phyloP scores from a whole-genome alignment of 1,284 basidiomycete genomes.

The Puccinia sorghi region DNA sequence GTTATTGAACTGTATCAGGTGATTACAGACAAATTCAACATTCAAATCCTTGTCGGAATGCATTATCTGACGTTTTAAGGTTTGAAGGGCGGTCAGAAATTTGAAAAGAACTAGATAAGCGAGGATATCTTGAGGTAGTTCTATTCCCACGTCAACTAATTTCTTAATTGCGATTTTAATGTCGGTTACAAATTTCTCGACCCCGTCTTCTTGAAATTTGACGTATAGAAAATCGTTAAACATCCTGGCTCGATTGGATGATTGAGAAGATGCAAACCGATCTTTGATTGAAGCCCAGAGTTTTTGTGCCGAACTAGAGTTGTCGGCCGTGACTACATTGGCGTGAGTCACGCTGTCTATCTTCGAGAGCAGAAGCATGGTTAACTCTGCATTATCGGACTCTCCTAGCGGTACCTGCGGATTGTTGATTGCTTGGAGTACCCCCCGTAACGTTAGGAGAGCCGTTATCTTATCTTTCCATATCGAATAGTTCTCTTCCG shows the following conservation, averaged over 20 bases:
- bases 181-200: not conserved
- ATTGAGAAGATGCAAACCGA: not conserved
- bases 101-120: not conserved
- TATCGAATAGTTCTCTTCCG: not conserved
- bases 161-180: not conserved
- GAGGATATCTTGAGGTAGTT: no score
- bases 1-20: not conserved
- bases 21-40: not conserved
- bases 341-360: not conserved
- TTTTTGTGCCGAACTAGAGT: not conserved
- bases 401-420: not conserved
- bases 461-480: no score
- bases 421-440: not conserved
- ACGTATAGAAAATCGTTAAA: slow-evolving; percentile 1
- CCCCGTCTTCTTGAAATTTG: not conserved
- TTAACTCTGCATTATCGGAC: not conserved
- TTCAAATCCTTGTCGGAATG: not conserved
- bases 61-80: not conserved
- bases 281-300: not conserved
- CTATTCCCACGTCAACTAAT: no score
- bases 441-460: not conserved
- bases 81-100: not conserved
- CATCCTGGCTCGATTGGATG: not conserved
- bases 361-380: not conserved
- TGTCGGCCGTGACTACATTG: not conserved